A percentile compares a stretch with the other conserved stretches of the same genome.
phyloP scores from a whole-genome alignment of 1,284 basidiomycete species.

The Trametes versicolor region DNA sequence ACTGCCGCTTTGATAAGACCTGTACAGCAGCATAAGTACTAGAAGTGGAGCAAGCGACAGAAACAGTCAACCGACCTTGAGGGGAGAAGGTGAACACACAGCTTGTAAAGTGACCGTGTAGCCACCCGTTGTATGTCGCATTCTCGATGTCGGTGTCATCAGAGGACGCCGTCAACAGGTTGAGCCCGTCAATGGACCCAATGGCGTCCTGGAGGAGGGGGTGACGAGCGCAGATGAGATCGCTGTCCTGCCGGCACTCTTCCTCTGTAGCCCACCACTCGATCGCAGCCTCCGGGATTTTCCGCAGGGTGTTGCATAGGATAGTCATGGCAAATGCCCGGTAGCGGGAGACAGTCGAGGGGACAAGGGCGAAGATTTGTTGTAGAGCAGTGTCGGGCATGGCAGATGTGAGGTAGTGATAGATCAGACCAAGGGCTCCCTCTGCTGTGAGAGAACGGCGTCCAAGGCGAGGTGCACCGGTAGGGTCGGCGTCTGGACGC shows the following conservation, averaged over 20 bases:
- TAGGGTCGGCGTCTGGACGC: constrained; percentile 41
- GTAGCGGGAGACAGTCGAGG: constrained; percentile 45
- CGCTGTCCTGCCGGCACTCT: constrained; percentile 21
- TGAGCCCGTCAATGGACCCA: constrained; percentile 45
- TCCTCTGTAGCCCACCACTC: constrained; percentile 47
- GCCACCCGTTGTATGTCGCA: constrained; percentile 60
- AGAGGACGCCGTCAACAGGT: constrained; percentile 36
- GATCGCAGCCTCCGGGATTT: constrained; percentile 48
- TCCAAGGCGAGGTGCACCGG: constrained; percentile 43
- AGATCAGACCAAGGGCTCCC: constrained; percentile 55
- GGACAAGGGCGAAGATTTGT: constrained; percentile 50
- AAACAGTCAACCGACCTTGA: too few species aligned
- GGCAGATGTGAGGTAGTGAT: constrained; percentile 56
- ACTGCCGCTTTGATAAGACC: constrained; percentile 45
- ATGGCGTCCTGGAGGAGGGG: constrained; percentile 52
- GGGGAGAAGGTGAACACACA: constrained; percentile 44
- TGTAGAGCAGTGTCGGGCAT: constrained; percentile 50
- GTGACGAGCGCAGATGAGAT: constrained; percentile 41
- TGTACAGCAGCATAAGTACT: background rate
- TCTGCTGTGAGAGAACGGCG: constrained; percentile 54
- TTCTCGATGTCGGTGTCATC: constrained; percentile 55
- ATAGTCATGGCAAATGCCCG: constrained; percentile 47
- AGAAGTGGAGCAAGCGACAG: too few species aligned
- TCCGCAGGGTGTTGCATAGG: constrained; percentile 45
- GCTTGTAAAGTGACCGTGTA: constrained; percentile 51